A percentile compares a stretch with the other conserved stretches of the same genome.
These are phyloP conservation scores for Phellopilus nigrolimitatus DNA, from an alignment of 1,284 basidiomycete species.

Conservation along the genomic window DNA sequence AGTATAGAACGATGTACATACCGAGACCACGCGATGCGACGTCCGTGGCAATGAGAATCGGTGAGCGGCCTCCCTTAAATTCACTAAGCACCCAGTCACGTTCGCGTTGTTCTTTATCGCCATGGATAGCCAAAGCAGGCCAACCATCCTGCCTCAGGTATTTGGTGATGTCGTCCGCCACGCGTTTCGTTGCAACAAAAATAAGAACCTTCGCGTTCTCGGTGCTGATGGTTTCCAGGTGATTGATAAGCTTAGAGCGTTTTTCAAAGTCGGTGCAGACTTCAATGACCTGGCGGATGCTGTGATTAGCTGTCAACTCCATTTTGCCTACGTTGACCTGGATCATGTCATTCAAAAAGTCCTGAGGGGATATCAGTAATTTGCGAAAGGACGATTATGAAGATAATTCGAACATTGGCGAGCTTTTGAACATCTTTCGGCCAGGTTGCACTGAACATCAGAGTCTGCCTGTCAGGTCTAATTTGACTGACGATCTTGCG, in stretches of 20 bases:
- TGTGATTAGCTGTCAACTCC: slow-evolving; percentile 98
- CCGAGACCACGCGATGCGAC: slow-evolving; percentile 99
- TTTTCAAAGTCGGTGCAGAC: slow-evolving; percentile 98
- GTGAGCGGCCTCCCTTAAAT: slow-evolving; percentile 97
- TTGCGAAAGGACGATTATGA: too few relatives aligned
- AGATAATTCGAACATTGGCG: slow-evolving; percentile 58
- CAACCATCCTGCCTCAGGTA: slow-evolving; percentile 96
- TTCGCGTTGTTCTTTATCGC: slow-evolving; percentile 98
- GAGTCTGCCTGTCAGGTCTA: slow-evolving; percentile 90
- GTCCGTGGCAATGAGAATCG: slow-evolving; percentile 97
- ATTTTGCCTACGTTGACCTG: slow-evolving; percentile 99
- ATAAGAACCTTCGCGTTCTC: slow-evolving; percentile 99
- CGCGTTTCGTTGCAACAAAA: slow-evolving; percentile 96
- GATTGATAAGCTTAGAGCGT: slow-evolving; percentile 91
- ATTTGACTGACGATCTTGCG: slow-evolving; percentile 97
- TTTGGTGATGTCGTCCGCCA: slow-evolving; percentile 98
- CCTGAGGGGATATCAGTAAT: too few relatives aligned
- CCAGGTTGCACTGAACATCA: slow-evolving; percentile 99
- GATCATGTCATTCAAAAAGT: slow-evolving; percentile 94
- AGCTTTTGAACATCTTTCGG: slow-evolving; percentile 98
- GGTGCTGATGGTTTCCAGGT: slow-evolving; percentile 92
- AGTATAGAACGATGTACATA: slow-evolving; percentile 61
- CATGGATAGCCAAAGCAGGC: slow-evolving; percentile 98
- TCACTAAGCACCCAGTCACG: slow-evolving; percentile 98
- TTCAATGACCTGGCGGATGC: slow-evolving; percentile 94